Percentiles rank a stretch among this genome's conserved stretches.
Evolutionary conservation across 306 rosid species (phyloP).

Genomic region (Quercus parvula): DNA sequence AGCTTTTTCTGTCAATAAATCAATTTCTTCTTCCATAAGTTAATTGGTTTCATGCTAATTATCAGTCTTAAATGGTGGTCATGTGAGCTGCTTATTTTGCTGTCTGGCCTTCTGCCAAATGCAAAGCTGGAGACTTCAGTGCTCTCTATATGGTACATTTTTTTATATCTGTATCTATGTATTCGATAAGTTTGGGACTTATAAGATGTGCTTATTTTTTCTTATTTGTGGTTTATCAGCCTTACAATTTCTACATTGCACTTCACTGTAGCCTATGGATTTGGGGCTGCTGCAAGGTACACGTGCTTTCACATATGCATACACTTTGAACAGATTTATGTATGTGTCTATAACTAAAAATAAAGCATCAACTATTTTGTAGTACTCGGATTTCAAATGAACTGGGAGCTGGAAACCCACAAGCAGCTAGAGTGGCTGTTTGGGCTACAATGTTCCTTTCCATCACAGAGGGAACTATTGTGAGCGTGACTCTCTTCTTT

Average conservation of each 20-base stretch:
- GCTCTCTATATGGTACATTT: slow-evolving; percentile 59
- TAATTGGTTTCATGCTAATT: not conserved
- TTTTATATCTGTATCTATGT: not conserved
- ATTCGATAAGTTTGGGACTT: not conserved
- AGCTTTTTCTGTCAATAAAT: not conserved
- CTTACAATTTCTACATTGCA: slow-evolving; percentile 60
- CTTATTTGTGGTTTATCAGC: slow-evolving; percentile 23
- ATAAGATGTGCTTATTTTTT: not conserved
- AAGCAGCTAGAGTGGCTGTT: slow-evolving; percentile 27
- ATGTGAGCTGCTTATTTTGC: slow-evolving; percentile 49
- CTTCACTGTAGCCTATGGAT: slow-evolving; percentile 54
- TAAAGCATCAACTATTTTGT: slow-evolving; percentile 7
- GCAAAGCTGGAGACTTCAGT: slow-evolving; percentile 67
- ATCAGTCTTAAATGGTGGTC: slow-evolving; percentile 74
- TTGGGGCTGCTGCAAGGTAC: slow-evolving; percentile 67
- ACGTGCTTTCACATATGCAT: not conserved
- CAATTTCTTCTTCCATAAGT: not conserved
- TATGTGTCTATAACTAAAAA: not conserved
- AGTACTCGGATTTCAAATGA: slow-evolving; percentile 47
- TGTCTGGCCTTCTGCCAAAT: slow-evolving; percentile 56
- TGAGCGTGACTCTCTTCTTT: slow-evolving; percentile 12
- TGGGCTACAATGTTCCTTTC: slow-evolving; percentile 19
- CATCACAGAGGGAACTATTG: slow-evolving; percentile 23
- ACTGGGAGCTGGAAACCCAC: slow-evolving; percentile 42
- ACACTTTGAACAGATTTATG: not conserved